A percentile compares a stretch with the other conserved stretches of the same genome.
Conservation (phyloP, 768 basidiomycete genomes). For the Peribolospora kevripleyi region DNA sequence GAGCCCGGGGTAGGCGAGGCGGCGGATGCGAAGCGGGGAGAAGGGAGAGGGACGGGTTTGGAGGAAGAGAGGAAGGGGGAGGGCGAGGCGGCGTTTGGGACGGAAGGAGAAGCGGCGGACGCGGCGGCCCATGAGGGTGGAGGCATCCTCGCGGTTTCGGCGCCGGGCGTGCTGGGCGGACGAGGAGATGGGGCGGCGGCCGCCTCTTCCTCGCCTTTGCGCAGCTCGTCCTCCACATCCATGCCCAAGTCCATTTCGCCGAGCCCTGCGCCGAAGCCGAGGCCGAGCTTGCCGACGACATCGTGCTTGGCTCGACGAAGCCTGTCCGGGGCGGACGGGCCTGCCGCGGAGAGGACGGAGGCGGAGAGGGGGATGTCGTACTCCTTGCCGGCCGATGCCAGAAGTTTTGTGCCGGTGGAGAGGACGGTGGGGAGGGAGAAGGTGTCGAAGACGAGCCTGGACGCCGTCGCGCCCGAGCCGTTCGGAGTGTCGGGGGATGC, state of each 20-base stretch:
- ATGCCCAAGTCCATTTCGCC: constrained; percentile 8
- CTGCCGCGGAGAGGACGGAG: constrained; percentile 22
- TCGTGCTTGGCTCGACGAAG: constrained; percentile 70
- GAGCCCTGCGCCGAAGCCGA: constrained; percentile 25
- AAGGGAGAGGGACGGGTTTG: background rate
- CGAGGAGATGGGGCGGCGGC: constrained; percentile 1
- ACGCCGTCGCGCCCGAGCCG: background rate
- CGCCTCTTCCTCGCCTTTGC: constrained; percentile 7
- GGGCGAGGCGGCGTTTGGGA: background rate
- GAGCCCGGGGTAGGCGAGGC: constrained; percentile 20
- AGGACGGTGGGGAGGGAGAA: constrained; percentile 59
- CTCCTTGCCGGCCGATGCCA: constrained; percentile 85
- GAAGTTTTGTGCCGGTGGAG: constrained; percentile 46
- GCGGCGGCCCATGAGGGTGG: background rate
- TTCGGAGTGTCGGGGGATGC: constrained; percentile 10
- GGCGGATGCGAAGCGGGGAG: background rate
- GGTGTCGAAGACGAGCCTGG: constrained; percentile 35
- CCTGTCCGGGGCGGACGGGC: constrained; percentile 24
- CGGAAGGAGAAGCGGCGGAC: background rate
- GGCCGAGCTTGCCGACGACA: constrained; percentile 63
- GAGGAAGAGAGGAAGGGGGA: background rate
- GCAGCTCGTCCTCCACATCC: background rate
- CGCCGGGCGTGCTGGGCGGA: constrained; percentile 3
- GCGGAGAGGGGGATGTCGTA: constrained; percentile 51
- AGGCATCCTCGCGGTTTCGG: background rate